phyloP scores from a whole-genome alignment of 768 basidiomycete species.

The Neoboletus subvelutipes region DNA sequence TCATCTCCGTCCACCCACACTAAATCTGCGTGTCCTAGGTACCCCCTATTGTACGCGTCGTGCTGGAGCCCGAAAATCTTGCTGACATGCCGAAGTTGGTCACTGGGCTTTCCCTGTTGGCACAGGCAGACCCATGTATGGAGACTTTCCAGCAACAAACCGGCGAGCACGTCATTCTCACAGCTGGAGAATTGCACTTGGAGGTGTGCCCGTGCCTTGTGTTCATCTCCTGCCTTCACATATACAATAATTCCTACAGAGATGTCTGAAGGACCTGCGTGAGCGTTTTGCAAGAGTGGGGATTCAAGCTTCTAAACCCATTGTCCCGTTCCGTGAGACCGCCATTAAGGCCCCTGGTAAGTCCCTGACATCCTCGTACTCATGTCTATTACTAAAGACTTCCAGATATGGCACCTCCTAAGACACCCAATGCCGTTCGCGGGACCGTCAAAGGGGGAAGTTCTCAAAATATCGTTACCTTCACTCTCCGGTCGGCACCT shows the following conservation, averaged over 20 bases:
- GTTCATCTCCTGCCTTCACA: background rate
- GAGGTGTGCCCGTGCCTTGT: slow-evolving; percentile 57
- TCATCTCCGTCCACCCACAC: background rate
- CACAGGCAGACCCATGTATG: slow-evolving; percentile 95
- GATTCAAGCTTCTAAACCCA: slow-evolving; percentile 91
- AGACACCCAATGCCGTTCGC: slow-evolving; percentile 63
- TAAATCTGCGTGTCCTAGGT: slow-evolving; percentile 42
- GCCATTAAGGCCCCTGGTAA: slow-evolving; percentile 76
- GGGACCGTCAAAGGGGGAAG: slow-evolving; percentile 77
- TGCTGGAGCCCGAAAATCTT: slow-evolving; percentile 79
- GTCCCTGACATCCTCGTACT: background rate
- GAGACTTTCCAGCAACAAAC: slow-evolving; percentile 97
- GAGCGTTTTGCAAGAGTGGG: slow-evolving; percentile 93
- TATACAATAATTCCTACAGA: slow-evolving; percentile 43
- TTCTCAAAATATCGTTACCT: slow-evolving; percentile 70
- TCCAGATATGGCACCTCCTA: slow-evolving; percentile 85
- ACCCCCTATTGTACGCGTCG: slow-evolving; percentile 92
- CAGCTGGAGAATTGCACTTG: slow-evolving; percentile 93
- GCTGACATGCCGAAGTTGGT: slow-evolving; percentile 90
- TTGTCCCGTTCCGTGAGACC: slow-evolving; percentile 97
- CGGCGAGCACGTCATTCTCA: slow-evolving; percentile 95
- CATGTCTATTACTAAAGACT: background rate
- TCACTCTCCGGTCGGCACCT: slow-evolving; percentile 80
- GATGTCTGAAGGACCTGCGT: slow-evolving; percentile 93
- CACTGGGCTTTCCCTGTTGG: slow-evolving; percentile 81